These are phyloP conservation scores for Russula vinacea DNA, from an alignment of 768 basidiomycete genomes.

Conservation along the genomic window DNA sequence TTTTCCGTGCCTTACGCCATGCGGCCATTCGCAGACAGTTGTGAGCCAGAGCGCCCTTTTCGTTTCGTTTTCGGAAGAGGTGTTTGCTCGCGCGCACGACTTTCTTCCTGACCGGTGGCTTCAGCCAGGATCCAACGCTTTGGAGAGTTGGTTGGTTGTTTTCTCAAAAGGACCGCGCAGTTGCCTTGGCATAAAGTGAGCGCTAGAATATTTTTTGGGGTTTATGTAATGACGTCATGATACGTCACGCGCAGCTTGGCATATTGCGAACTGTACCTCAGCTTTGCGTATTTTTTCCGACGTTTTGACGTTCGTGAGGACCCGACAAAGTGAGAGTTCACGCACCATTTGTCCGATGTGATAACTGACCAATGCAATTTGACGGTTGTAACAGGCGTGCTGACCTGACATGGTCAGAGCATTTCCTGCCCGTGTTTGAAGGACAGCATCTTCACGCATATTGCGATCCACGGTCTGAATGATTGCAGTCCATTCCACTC, in stretches of 20 bases:
- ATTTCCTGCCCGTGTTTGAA: slow-evolving; percentile 20
- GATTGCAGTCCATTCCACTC: not conserved
- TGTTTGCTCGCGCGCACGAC: slow-evolving; percentile 23
- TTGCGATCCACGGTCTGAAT: slow-evolving; percentile 20
- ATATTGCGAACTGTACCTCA: slow-evolving; percentile 30
- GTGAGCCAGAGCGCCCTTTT: slow-evolving; percentile 26
- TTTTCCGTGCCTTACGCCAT: not conserved
- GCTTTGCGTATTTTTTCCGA: slow-evolving; percentile 30
- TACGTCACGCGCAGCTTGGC: slow-evolving; percentile 24
- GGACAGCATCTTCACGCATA: slow-evolving; percentile 24
- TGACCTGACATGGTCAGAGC: slow-evolving; percentile 21
- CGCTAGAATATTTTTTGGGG: not conserved
- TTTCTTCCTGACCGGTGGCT: slow-evolving; percentile 32
- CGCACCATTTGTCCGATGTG: not conserved
- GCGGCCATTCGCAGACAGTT: slow-evolving; percentile 7
- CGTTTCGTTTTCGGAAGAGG: slow-evolving; percentile 12
- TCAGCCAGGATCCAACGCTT: slow-evolving; percentile 7
- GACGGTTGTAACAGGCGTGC: slow-evolving; percentile 10
- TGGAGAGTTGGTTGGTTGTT: slow-evolving; percentile 26
- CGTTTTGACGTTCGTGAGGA: slow-evolving; percentile 30
- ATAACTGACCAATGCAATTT: not conserved
- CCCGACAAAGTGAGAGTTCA: not conserved
- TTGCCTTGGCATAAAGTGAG: slow-evolving; percentile 31
- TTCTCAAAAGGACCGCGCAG: slow-evolving; percentile 31
- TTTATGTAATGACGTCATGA: not conserved